Evolutionary conservation across 495 filamentous ascomycete species (phyloP).

Genomic region (Rhypophila decipiens): DNA sequence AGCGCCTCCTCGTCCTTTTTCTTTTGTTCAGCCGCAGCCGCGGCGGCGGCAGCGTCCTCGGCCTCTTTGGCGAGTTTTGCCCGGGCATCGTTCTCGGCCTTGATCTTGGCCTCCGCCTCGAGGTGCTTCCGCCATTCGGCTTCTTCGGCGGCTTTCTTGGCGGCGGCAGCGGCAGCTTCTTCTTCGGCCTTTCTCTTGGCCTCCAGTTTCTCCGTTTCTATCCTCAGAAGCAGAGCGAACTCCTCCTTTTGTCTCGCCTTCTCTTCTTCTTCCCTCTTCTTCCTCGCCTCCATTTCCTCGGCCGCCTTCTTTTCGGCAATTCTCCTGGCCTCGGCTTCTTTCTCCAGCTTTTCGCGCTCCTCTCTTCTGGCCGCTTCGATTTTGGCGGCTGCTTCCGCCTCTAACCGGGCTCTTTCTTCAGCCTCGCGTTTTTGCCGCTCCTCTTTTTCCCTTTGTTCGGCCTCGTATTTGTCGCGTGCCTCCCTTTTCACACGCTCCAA

Average conservation of each 20-base stretch:
- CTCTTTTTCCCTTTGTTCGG: neutral
- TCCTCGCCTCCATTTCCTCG: constrained; percentile 19
- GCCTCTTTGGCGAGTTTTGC: constrained; percentile 36
- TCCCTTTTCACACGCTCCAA: constrained; percentile 34
- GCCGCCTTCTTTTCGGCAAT: constrained; percentile 27
- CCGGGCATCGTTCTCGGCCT: constrained; percentile 37
- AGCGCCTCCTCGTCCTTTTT: constrained; percentile 11
- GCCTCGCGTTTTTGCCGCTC: constrained; percentile 9
- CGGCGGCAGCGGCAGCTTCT: constrained; percentile 34
- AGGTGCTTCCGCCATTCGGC: constrained; percentile 37
- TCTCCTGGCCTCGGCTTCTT: constrained; percentile 21
- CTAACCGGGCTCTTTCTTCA: constrained; percentile 26
- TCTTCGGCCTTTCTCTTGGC: constrained; percentile 33
- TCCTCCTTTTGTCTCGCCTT: constrained; percentile 43
- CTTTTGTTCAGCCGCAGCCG: constrained; percentile 26
- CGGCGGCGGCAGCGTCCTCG: constrained; percentile 26
- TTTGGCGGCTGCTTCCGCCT: constrained; percentile 22
- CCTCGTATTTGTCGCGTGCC: constrained; percentile 32
- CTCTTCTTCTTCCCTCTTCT: constrained; percentile 30
- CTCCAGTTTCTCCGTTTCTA: constrained; percentile 27
- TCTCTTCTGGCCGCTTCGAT: constrained; percentile 22
- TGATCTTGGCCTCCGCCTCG: constrained; percentile 38
- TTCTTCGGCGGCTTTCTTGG: constrained; percentile 41
- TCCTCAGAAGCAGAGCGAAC: constrained; percentile 17
- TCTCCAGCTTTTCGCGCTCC: constrained; percentile 21